A percentile compares a stretch with the other conserved stretches of the same genome.
Evolutionary conservation across 805 yeast species (phyloP).

Genomic region (Wickerhamomyces rabaulensis): DNA sequence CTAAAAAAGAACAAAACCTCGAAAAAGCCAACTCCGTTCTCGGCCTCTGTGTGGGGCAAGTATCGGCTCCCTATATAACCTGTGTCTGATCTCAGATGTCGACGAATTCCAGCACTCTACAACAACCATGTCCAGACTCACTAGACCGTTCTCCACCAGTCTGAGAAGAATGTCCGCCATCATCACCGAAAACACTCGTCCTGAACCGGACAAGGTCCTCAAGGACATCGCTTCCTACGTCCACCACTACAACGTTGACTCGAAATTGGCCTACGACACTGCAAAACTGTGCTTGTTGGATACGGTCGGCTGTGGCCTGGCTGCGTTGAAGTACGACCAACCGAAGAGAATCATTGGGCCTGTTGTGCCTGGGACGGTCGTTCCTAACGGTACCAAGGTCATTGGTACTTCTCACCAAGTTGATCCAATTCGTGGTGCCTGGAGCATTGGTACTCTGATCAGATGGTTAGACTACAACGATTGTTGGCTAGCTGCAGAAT

Average conservation of each 20-base stretch:
- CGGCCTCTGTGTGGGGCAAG: neutral
- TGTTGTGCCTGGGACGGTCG: slow-evolving; percentile 50
- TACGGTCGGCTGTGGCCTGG: slow-evolving; percentile 57
- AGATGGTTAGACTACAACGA: slow-evolving; percentile 61
- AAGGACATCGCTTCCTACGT: slow-evolving; percentile 45
- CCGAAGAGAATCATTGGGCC: slow-evolving; percentile 47
- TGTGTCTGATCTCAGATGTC: neutral
- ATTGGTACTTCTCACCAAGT: slow-evolving; percentile 45
- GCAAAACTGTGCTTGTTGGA: slow-evolving; percentile 52
- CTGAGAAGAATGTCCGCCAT: slow-evolving; percentile 18
- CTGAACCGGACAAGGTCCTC: slow-evolving; percentile 44
- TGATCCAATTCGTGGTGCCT: slow-evolving; percentile 57
- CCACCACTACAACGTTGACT: slow-evolving; percentile 39
- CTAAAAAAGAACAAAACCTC: neutral
- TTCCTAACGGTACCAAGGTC: slow-evolving; percentile 51
- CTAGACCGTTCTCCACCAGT: neutral
- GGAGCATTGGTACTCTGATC: slow-evolving; percentile 50
- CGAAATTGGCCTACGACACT: slow-evolving; percentile 45
- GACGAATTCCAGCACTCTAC: neutral
- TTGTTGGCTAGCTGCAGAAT: slow-evolving; percentile 66
- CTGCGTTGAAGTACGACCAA: slow-evolving; percentile 48
- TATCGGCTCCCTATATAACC: neutral
- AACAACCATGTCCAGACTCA: neutral
- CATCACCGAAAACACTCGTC: slow-evolving; percentile 44
- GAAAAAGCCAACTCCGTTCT: neutral